A percentile compares a stretch with the other conserved stretches of the same genome.
phyloP scores from a whole-genome alignment of 1,284 basidiomycete genomes.

The Apiotrichum laibachii region DNA sequence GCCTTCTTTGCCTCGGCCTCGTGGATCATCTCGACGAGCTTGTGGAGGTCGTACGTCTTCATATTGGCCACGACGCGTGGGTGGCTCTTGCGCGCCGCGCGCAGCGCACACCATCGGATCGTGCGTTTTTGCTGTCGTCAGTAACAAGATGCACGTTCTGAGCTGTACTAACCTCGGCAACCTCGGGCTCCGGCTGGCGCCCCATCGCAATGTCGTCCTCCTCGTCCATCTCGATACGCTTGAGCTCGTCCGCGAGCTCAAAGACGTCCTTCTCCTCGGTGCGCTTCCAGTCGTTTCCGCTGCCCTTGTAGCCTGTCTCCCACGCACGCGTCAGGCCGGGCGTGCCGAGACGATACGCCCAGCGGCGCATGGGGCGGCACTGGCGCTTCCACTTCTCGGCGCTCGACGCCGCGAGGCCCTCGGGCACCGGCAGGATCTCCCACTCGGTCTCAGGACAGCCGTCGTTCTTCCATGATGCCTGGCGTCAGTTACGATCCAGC shows the following conservation, averaged over 20 bases:
- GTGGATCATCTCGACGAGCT: constrained; percentile 26
- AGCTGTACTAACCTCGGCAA: constrained; percentile 28
- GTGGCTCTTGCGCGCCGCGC: constrained; percentile 33
- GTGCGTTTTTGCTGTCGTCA: constrained; percentile 25
- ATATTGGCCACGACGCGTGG: constrained; percentile 30
- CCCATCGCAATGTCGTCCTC: constrained; percentile 45
- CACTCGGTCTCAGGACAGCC: constrained; percentile 42
- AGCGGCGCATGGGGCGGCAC: constrained; percentile 27
- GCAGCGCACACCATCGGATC: constrained; percentile 40
- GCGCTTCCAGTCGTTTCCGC: constrained; percentile 35
- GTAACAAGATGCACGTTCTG: no score
- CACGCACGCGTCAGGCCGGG: constrained; percentile 34
- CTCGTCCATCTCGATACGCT: constrained; percentile 34
- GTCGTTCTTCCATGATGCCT: constrained; percentile 50
- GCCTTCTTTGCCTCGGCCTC: constrained; percentile 5
- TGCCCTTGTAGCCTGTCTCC: constrained; percentile 31
- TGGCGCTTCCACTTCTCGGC: constrained; percentile 23
- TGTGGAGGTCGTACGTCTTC: constrained; percentile 29
- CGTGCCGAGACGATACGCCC: constrained; percentile 40
- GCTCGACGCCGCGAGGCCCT: constrained; percentile 12
- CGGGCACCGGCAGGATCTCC: constrained; percentile 33
- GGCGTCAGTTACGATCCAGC: background rate
- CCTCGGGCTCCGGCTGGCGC: constrained; percentile 24
- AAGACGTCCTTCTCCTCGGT: constrained; percentile 13
- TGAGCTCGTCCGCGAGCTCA: constrained; percentile 33